Evolutionary conservation across 1,139 yeast species (phyloP).

Genomic region (Waltiozyma sp.): DNA sequence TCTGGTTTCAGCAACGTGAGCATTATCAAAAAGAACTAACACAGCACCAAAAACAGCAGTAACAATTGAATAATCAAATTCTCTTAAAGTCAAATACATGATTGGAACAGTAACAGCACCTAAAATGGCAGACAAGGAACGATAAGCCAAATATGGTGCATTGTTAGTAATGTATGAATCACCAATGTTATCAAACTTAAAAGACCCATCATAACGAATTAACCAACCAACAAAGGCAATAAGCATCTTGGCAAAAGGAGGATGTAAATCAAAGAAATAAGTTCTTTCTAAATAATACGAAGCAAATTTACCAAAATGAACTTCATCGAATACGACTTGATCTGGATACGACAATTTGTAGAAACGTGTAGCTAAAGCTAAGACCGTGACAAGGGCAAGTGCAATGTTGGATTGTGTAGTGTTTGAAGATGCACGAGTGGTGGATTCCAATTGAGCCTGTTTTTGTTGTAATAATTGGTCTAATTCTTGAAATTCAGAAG

Average conservation of each 20-base stretch:
- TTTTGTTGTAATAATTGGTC: background rate
- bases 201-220: constrained; percentile 79
- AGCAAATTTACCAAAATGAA: constrained; percentile 94
- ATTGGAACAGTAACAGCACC: constrained; percentile 80
- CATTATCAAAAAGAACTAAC: constrained; percentile 78
- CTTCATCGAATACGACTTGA: constrained; percentile 96
- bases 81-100: constrained; percentile 72
- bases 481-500: background rate
- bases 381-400: constrained; percentile 38
- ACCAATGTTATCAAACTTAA: constrained; percentile 87
- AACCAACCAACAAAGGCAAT: constrained; percentile 87
- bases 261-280: constrained; percentile 92
- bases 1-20: constrained; percentile 86
- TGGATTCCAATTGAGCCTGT: background rate
- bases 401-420: constrained; percentile 30
- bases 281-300: constrained; percentile 75
- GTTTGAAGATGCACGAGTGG: background rate
- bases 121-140: constrained; percentile 70
- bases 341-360: constrained; percentile 59
- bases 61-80: constrained; percentile 66
- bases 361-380: constrained; percentile 69
- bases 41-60: constrained; percentile 77
- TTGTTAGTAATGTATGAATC: constrained; percentile 63
- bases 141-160: constrained; percentile 84
- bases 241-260: constrained; percentile 91